Evolutionary conservation across 352 stramenopile genomes (phyloP).

Genomic region (Phytophthora sojae): DNA sequence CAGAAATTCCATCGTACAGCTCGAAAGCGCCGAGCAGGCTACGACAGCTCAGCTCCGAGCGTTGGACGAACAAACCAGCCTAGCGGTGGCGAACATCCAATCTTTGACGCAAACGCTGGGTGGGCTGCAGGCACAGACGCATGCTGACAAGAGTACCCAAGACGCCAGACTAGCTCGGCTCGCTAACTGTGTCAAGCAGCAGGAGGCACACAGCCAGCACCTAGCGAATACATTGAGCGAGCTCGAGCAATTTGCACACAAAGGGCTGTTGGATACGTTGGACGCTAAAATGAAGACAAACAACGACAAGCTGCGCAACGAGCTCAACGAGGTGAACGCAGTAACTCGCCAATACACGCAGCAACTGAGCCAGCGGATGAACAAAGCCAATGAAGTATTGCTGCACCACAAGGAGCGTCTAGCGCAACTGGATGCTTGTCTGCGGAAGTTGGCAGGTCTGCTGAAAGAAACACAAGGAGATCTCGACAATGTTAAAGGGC

Average conservation of each 20-base stretch:
- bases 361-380: constrained; percentile 41
- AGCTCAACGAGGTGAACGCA: constrained; percentile 32
- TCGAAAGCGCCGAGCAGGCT: constrained; percentile 42
- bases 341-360: constrained; percentile 33
- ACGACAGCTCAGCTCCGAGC: constrained; percentile 35
- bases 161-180: constrained; percentile 35
- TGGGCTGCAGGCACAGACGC: constrained; percentile 26
- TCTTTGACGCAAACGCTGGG: constrained; percentile 29
- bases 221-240: constrained; percentile 41
- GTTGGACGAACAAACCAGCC: constrained; percentile 30
- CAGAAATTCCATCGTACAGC: constrained; percentile 49
- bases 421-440: constrained; percentile 39
- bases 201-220: constrained; percentile 43
- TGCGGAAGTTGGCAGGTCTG: constrained; percentile 38
- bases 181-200: constrained; percentile 28
- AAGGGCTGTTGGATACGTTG: constrained; percentile 45
- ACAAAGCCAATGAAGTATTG: constrained; percentile 41
- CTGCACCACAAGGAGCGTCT: constrained; percentile 48
- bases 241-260: constrained; percentile 55
- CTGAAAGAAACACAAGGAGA: constrained; percentile 46
- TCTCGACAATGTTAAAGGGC: constrained; percentile 57
- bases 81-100: constrained; percentile 28
- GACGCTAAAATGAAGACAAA: constrained; percentile 45
- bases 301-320: constrained; percentile 28
- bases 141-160: constrained; percentile 26